Evolutionary conservation across 495 filamentous ascomycete genomes (phyloP), one percentile per base, ranked within the genome.

Genomic region (Penicillium coffeae): DNA sequence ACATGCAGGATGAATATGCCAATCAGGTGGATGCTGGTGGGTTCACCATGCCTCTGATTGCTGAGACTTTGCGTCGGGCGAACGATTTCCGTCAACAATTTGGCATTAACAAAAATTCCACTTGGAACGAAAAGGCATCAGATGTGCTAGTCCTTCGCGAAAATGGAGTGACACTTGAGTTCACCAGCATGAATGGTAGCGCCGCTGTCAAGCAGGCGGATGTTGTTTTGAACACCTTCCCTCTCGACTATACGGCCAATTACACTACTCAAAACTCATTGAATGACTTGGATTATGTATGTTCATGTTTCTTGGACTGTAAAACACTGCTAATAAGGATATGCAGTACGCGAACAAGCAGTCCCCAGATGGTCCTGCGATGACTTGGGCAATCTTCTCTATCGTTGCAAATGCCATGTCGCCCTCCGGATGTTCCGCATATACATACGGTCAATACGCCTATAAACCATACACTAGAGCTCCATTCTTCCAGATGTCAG

Each of bases 91-190:
- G 81, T 25, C 51, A 66, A 14, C 60, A 83, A 21, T 78, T 87
- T 52, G 80, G 76, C 18, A 53, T 80, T n/a, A 54, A 65, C 2
- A 51, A 62, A 4, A 78, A 81, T 21, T 52, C 70, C 2, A 79
- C 76, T 6, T 84, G 76, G 72, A 53, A 60, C 0, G 70, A 80
- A 14, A 74, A 82, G 34, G 70, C 80, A 2, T 57, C 70, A 2
- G 75, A 81, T 33, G 72, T 83, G 4, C 64, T 77, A 18, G 64
- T 84, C 32, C 60, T 77, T 9, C 71, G 74, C 9, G 69, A 76
- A 46, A 78, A 82, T n/a, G 74, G 71, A 13, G 82, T 91, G 45
- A 86, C 85, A 15, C 70, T 86, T 0, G 87, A 91, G 55, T 91
- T 88, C 50, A 77, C 73, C 0, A 70, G 71, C 2, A 85, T 85